A percentile compares a stretch with the other conserved stretches of the same genome.
phyloP scores from a whole-genome alignment of 192 early-diverging fungal species.

The Dissophora globulifera region DNA sequence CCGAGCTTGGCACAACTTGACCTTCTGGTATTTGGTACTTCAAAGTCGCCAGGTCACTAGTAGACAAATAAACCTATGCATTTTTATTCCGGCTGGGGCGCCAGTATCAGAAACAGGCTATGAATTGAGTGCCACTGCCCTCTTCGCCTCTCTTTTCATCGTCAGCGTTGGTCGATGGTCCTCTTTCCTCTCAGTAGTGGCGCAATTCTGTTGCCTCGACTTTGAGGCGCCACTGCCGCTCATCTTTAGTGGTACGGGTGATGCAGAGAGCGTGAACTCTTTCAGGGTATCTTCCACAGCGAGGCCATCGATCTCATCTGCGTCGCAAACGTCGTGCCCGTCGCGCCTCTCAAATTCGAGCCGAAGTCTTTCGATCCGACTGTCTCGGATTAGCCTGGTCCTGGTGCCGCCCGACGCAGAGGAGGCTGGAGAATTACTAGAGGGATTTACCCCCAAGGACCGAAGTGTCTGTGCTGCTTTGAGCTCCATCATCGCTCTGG shows the following conservation, averaged over 20 bases:
- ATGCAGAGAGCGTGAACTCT: conserved; percentile 23
- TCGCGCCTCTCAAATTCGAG: conserved; percentile 44
- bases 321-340: conserved; percentile 30
- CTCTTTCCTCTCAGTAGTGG: background rate
- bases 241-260: conserved; percentile 9
- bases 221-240: background rate
- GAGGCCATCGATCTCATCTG: conserved; percentile 44
- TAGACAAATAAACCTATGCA: too few species aligned
- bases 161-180: background rate
- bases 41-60: conserved; percentile 5
- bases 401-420: background rate
- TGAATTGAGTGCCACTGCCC: background rate
- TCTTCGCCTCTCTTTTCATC: conserved; percentile 11
- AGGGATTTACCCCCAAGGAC: conserved; percentile 29
- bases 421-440: background rate
- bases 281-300: conserved; percentile 24
- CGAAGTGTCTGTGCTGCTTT: conserved; percentile 22
- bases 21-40: conserved; percentile 32
- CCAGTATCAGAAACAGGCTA: too few species aligned
- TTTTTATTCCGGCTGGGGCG: too few species aligned
- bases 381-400: conserved; percentile 8
- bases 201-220: conserved; percentile 1
- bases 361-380: conserved; percentile 21
- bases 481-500: conserved; percentile 40
- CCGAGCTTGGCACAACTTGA: conserved; percentile 37